A percentile compares a stretch with the other conserved stretches of the same genome.
phyloP scores from a whole-genome alignment of 345 rosid genomes.

The Gossypium longicalyx region DNA sequence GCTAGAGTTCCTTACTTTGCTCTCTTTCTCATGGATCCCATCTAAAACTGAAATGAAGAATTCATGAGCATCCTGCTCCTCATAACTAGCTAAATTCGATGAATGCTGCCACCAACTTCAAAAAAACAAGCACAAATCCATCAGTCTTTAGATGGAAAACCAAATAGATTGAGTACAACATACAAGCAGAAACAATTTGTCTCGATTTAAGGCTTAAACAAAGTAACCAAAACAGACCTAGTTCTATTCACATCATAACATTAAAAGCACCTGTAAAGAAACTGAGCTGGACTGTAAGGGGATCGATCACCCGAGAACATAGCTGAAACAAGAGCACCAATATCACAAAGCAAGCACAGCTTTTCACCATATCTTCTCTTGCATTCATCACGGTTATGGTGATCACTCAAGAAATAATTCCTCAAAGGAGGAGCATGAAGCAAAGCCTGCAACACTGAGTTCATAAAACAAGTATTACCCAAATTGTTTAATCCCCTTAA shows the following conservation, averaged over 20 bases:
- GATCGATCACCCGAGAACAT: constrained; percentile 69
- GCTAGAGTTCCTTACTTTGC: constrained; percentile 39
- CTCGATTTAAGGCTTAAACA: not conserved
- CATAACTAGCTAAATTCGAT: constrained; percentile 70
- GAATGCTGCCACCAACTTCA: constrained; percentile 98
- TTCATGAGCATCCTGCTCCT: constrained; percentile 94
- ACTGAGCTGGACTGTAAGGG: constrained; percentile 86
- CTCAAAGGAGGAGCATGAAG: constrained; percentile 79
- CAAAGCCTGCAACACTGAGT: constrained; percentile 83
- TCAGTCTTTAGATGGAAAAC: constrained; percentile 5
- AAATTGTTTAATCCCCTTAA: constrained; percentile 80
- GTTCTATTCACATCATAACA: not conserved
- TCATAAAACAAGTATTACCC: constrained; percentile 92
- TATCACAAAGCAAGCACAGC: constrained; percentile 71
- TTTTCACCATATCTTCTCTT: constrained; percentile 29
- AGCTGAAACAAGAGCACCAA: constrained; percentile 60
- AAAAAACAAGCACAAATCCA: constrained; percentile 18
- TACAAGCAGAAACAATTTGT: not conserved
- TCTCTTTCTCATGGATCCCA: constrained; percentile 79
- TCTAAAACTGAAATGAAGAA: constrained; percentile 85
- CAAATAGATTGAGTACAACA: constrained; percentile 18
- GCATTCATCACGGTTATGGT: constrained; percentile 63
- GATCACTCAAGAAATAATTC: constrained; percentile 68
- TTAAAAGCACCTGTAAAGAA: constrained; percentile 68
- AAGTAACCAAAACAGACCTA: not conserved